Conservation (phyloP, 495 filamentous ascomycete genomes). For the Hypoxylon lienhwacheense region DNA sequence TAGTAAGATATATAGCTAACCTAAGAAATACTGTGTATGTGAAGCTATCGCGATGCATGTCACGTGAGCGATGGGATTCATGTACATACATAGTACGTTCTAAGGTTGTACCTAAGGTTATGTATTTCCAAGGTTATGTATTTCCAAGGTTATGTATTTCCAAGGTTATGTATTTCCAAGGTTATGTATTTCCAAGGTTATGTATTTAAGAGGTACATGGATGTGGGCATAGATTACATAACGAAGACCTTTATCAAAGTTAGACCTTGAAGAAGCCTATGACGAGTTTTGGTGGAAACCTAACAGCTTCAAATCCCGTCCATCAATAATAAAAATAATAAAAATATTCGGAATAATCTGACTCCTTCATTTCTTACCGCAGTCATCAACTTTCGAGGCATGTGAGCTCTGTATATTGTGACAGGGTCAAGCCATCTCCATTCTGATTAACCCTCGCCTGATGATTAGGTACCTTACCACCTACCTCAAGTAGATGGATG, state of each 20-base stretch:
- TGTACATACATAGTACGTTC: no score
- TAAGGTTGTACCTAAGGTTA: background rate
- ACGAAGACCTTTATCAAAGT: background rate
- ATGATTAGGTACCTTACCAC: conserved; percentile 3
- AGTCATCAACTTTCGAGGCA: background rate
- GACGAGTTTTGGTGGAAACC: conserved; percentile 8
- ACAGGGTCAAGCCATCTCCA: conserved; percentile 11
- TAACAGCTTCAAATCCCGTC: conserved; percentile 13
- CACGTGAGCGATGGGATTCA: background rate
- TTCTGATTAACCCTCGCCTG: conserved; percentile 5
- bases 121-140: background rate
- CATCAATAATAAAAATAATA: background rate
- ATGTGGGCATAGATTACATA: no score
- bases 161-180: no score
- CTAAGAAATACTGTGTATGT: no score
- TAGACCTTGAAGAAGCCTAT: background rate
- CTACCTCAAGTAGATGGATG: no score
- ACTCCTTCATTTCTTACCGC: background rate
- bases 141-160: background rate
- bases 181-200: no score
- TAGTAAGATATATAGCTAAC: no score
- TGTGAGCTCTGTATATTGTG: conserved; percentile 12
- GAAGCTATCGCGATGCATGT: no score
- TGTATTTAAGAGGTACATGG: no score
- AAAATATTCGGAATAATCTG: background rate